phyloP scores from a whole-genome alignment of 2,329 filamentous ascomycete species.

The Cadophora sp. region DNA sequence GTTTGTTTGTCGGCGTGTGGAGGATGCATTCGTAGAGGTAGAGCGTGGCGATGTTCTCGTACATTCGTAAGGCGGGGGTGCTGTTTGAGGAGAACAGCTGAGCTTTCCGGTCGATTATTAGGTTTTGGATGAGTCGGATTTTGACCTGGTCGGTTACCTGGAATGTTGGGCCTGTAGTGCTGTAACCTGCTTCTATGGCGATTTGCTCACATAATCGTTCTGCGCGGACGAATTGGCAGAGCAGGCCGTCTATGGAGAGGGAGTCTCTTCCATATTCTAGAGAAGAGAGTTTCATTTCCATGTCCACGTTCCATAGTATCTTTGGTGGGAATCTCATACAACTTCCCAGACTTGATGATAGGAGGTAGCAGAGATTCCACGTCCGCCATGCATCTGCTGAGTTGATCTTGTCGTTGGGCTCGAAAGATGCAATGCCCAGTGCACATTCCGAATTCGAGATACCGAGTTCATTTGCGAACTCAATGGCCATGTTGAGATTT shows the following conservation, averaged over 20 bases:
- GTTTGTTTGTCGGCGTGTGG: conserved; percentile 22
- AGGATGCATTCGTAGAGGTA: conserved; percentile 23
- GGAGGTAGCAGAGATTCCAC: conserved; percentile 17
- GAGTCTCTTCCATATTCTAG: conserved; percentile 23
- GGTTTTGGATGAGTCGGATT: conserved; percentile 17
- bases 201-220: conserved; percentile 20
- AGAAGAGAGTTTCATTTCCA: conserved; percentile 19
- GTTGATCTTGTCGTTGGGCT: neutral
- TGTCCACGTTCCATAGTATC: conserved; percentile 13
- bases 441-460: conserved; percentile 16
- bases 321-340: conserved; percentile 18
- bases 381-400: conserved; percentile 23
- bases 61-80: conserved; percentile 8
- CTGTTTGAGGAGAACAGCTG: conserved; percentile 15
- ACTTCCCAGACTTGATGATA: neutral
- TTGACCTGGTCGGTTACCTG: conserved; percentile 16
- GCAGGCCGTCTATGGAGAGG: conserved; percentile 8
- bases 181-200: conserved; percentile 9
- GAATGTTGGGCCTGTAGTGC: neutral
- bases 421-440: neutral
- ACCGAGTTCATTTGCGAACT: conserved; percentile 12
- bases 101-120: conserved; percentile 24
- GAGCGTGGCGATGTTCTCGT: conserved; percentile 17
- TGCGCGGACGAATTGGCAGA: conserved; percentile 21
- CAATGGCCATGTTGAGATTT: neutral